Base-by-base conservation (phyloP, 2,329 filamentous ascomycete species). In the Zalaria sp. region DNA sequence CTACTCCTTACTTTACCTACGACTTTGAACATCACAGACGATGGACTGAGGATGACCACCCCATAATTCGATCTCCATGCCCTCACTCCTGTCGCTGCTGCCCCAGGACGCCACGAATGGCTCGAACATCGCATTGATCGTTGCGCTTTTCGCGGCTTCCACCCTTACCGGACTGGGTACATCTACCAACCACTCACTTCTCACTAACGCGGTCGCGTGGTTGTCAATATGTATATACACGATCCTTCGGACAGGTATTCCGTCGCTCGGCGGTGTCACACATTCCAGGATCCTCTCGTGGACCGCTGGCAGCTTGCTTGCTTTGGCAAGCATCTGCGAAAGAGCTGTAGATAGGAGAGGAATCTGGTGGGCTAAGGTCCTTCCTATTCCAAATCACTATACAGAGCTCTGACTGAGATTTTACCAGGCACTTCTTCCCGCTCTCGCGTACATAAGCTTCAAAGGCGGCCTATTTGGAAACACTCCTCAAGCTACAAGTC, bases 281-380 rank as follows among this genome's bases (percentile, higher is more conserved):
- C 60, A 44, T 47, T 51, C 51, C 46, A 57, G 48, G 47, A 51
- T 35, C 44, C 40, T 44, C 50, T 51, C 50, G 42, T 67, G 64
- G 64, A 49, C 57, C 18, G 62, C 63, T 4, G 67, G 65, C 31
- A 56, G 48, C 6, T 53, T 67, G 39, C 53, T 68, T 32, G 63
- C 60, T 7, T 49, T 69, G 39, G 56, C 62, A 25, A 54, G 56
- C 34, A 53, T 68, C 32, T 67, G 65, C 53, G 64, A 68, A 46
- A 50, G 65, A 41, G 60, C 63, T n/a, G 58, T 60, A 47, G 62
- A 66, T 46, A 60, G 58, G 40, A 54, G 60, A 45, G 61, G 60
- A 34, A 58, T 65, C n/a, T 62, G 63, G 59, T 61, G 62, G 55
- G 61, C 61, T 25, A 67, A 69, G 62, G 66, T 68, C 46, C n/a